A percentile compares a stretch with the other conserved stretches of the same genome.
Conservation (phyloP, 768 basidiomycete genomes). For the Tulasnella sp. region DNA sequence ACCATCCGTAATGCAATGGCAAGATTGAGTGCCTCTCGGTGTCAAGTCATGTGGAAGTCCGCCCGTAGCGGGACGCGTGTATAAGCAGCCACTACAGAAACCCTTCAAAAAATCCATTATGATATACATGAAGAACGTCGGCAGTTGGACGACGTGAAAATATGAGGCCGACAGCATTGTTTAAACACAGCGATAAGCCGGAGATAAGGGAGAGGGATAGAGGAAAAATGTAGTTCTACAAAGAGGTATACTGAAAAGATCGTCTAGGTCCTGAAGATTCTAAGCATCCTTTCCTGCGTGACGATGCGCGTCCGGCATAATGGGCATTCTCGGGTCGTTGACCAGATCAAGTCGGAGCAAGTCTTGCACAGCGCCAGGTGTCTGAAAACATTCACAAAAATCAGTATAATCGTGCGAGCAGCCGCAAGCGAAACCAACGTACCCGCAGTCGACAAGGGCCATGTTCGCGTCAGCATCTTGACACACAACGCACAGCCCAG, state of each 20-base stretch:
- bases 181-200: background rate
- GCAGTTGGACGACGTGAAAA: background rate
- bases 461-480: constrained; percentile 95
- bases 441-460: constrained; percentile 95
- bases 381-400: constrained; percentile 46
- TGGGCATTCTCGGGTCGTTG: constrained; percentile 82
- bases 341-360: constrained; percentile 80
- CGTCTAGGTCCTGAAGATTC: constrained; percentile 64
- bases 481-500: constrained; percentile 87
- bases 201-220: no score
- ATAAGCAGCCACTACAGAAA: background rate
- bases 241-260: background rate
- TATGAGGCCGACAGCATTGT: background rate
- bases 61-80: no score
- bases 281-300: constrained; percentile 75
- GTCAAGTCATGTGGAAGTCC: no score
- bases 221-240: background rate
- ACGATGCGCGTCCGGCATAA: constrained; percentile 88
- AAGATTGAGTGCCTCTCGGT: constrained; percentile 41
- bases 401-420: constrained; percentile 14
- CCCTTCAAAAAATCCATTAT: background rate
- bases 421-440: constrained; percentile 42
- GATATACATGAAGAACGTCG: background rate
- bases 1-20: constrained; percentile 86
- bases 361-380: constrained; percentile 77